These are phyloP conservation scores for Microdochium trichocladiopsis DNA, from an alignment of 2,329 filamentous ascomycete species.

Conservation along the genomic window DNA sequence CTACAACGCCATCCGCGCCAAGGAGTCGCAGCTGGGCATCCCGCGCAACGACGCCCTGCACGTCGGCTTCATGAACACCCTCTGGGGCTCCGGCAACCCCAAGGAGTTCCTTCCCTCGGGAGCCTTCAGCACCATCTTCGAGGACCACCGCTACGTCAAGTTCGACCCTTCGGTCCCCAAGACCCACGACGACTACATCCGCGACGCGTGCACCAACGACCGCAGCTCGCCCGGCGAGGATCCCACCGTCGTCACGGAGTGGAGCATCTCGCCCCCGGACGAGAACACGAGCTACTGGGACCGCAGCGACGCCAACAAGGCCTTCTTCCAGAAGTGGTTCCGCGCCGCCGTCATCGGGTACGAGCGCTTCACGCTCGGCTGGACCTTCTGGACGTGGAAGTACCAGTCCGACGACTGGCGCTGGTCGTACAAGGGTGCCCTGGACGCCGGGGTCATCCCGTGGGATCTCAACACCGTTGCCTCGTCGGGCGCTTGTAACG, in stretches of 20 bases:
- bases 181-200: constrained; percentile 9
- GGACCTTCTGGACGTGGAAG: constrained; percentile 1
- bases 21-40: constrained; percentile 37
- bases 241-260: constrained; percentile 13
- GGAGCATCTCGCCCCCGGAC: constrained; percentile 8
- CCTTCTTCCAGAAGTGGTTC: not conserved
- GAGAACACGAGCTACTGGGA: not conserved
- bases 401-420: not conserved
- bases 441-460: not conserved
- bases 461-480: not conserved
- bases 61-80: constrained; percentile 39
- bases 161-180: constrained; percentile 18
- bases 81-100: constrained; percentile 51
- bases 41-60: constrained; percentile 36
- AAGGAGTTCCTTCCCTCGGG: constrained; percentile 30
- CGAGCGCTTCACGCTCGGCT: not conserved
- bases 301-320: not conserved
- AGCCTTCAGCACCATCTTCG: constrained; percentile 36
- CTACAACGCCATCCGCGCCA: constrained; percentile 35
- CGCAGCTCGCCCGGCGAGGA: constrained; percentile 9
- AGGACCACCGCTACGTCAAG: constrained; percentile 51
- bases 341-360: not conserved
- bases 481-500: not conserved
- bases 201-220: constrained; percentile 12
- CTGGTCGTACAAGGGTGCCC: not conserved